Evolutionary conservation across 441 rosid genomes (phyloP).

Genomic region (Croton laevigatus): DNA sequence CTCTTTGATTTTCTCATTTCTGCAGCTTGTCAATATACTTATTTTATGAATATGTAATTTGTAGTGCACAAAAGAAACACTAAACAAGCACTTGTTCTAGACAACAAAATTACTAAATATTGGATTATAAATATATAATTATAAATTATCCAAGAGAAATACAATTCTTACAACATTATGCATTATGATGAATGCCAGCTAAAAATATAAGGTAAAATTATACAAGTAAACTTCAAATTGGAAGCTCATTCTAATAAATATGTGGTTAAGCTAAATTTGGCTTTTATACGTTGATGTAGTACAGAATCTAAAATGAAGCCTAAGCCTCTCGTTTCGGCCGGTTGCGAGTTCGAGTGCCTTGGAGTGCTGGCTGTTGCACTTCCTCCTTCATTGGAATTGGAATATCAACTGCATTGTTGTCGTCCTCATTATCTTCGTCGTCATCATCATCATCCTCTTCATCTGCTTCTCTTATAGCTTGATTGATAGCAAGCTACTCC

Average conservation of each 20-base stretch:
- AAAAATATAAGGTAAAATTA: not conserved
- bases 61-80: not conserved
- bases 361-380: slow-evolving; percentile 46
- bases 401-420: slow-evolving; percentile 21
- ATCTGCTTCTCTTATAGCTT: slow-evolving; percentile 55
- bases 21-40: not conserved
- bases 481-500: slow-evolving; percentile 56
- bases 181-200: not conserved
- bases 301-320: not conserved
- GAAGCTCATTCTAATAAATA: not conserved
- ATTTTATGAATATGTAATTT: not conserved
- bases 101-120: not conserved
- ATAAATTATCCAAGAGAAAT: not conserved
- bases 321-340: slow-evolving; percentile 75
- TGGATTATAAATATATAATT: not conserved
- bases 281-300: not conserved
- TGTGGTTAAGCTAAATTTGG: not conserved
- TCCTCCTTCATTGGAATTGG: slow-evolving; percentile 39
- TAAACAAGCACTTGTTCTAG: not conserved
- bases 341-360: slow-evolving; percentile 44
- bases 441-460: slow-evolving; percentile 34
- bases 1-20: not conserved
- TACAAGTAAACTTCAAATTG: not conserved
- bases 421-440: slow-evolving; percentile 31
- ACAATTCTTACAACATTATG: not conserved